These are phyloP conservation scores for Suhomyces taliae DNA, from an alignment of 1,139 yeast species.

Conservation along the genomic window DNA sequence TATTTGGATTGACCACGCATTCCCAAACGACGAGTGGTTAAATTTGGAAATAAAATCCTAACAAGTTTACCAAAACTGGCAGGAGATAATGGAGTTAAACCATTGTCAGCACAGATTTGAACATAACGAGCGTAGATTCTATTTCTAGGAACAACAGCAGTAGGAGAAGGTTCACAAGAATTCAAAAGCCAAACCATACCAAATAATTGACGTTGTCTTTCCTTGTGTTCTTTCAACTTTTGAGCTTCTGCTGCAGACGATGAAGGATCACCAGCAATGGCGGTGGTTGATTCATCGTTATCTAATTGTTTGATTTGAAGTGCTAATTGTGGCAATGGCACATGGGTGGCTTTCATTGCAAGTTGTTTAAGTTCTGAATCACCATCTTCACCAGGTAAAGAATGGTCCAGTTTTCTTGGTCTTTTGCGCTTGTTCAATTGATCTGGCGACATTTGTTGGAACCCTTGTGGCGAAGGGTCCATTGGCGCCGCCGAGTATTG, in stretches of 20 bases:
- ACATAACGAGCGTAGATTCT: constrained; percentile 80
- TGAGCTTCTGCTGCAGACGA: constrained; percentile 7
- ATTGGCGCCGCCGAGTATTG: not conserved
- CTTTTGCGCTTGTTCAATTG: constrained; percentile 21
- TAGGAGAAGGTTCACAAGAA: constrained; percentile 62
- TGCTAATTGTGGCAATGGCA: constrained; percentile 54
- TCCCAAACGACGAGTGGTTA: constrained; percentile 83
- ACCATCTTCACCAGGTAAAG: constrained; percentile 42
- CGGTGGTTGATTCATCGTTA: constrained; percentile 20
- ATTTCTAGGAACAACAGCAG: constrained; percentile 81
- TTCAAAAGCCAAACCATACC: constrained; percentile 80
- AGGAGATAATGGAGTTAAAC: constrained; percentile 73
- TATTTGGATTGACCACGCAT: constrained; percentile 87
- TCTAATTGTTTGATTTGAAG: constrained; percentile 49
- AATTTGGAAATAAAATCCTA: constrained; percentile 66
- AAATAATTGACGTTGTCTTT: constrained; percentile 71
- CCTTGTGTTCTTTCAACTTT: constrained; percentile 33
- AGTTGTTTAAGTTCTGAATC: constrained; percentile 50
- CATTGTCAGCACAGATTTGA: constrained; percentile 65
- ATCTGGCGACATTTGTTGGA: not conserved
- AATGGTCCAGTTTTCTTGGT: constrained; percentile 35
- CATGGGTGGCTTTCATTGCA: constrained; percentile 44
- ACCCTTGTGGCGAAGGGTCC: not conserved
- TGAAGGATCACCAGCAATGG: not conserved
- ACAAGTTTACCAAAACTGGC: constrained; percentile 89